These are phyloP conservation scores for Ceratocystis lukuohia DNA, from an alignment of 2,329 filamentous ascomycete species.

Conservation along the genomic window DNA sequence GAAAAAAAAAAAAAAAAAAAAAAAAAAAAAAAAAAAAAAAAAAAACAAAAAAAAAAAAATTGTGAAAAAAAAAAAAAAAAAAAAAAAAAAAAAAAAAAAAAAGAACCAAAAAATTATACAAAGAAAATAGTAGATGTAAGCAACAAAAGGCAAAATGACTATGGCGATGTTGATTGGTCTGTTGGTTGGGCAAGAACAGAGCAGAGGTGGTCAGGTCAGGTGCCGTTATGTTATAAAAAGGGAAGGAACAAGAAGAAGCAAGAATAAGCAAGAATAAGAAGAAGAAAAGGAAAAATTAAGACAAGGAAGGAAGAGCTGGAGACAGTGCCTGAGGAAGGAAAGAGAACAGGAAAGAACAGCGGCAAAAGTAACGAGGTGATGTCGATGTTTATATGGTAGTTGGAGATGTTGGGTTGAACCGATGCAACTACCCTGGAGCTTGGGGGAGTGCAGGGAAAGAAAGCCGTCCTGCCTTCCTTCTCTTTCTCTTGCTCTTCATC, in stretches of 20 bases:
- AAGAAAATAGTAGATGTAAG: slow-evolving; percentile 5
- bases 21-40: too few species aligned
- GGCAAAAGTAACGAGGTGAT: not conserved
- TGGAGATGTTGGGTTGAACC: not conserved
- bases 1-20: too few species aligned
- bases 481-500: too few species aligned
- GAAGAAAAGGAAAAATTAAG: not conserved
- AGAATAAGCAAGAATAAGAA: not conserved
- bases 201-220: not conserved
- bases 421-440: slow-evolving; percentile 3
- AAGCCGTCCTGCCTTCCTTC: not conserved
- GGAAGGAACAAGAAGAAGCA: not conserved
- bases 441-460: not conserved
- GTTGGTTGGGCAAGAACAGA: not conserved
- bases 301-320: not conserved
- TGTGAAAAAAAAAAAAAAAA: too few species aligned
- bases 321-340: slow-evolving; percentile 1
- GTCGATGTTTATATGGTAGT: slow-evolving; percentile 5
- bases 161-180: not conserved
- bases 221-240: not conserved
- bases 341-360: not conserved
- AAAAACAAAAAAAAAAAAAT: too few species aligned
- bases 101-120: not conserved
- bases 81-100: too few species aligned
- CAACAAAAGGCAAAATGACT: not conserved